Evolutionary conservation across 371 early-diverging fungal genomes (phyloP), one percentile per base, ranked within the genome.

Genomic region (Saksenaea oblongispora): DNA sequence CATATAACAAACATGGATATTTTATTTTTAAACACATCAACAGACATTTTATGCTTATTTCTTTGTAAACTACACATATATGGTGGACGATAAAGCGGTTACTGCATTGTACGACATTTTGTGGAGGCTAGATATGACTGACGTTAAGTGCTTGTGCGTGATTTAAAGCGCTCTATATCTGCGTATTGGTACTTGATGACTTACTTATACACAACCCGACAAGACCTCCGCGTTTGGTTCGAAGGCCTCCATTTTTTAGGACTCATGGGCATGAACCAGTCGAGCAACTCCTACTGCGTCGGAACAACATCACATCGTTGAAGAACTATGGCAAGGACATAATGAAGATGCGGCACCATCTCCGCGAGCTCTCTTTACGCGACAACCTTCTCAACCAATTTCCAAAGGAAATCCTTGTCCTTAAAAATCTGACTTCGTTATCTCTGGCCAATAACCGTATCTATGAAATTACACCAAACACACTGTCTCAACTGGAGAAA

Each of bases 371-470:
- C 2, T 82, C 86, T 0, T 57, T 86, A 5, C 70, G 82, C 35
- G 76, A 77, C 37, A 86, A 86, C 28, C 61, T 65, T 8, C 41
- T 86, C n/a, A 54, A 57, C 2, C 58, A 72, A n/a, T 72, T 85
- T 26, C 91, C 91, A 8, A 63, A 69, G 4, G 84, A 87, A 47
- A 75, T 89, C n/a, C 67, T 82, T 11, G 58, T 71, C 4, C 74
- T 90, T 28, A 76, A 69, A 8, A 80, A 87, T 15, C 72, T 91
- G 22, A 84, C 79, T 13, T 86, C 86, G 71, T 69, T 91, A 4
- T 90, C 90, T 8, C 69, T 91, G 5, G 86, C 87, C 2, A 82
- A 82, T 42, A 91, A 91, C 66, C 72, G 67, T 59, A 74, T 90
- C 14, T 17, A 54, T 17, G 14, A 26, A 9, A 70, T 75, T n/a